Evolutionary conservation across 1,139 yeast genomes (phyloP).

Genomic region (Taphrina flavorubra): DNA sequence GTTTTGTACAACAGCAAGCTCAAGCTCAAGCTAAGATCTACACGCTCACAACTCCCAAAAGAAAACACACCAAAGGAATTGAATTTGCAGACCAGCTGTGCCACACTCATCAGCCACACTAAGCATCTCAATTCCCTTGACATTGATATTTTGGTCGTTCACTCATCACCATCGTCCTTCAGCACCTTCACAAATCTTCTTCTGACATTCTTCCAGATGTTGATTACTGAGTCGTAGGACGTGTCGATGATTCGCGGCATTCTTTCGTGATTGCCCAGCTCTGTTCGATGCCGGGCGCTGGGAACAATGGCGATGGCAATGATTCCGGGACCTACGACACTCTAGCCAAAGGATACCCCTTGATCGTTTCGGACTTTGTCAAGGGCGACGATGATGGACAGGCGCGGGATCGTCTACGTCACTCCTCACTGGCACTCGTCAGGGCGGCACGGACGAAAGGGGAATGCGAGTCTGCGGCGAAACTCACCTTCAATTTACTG

Average conservation of each 20-base stretch:
- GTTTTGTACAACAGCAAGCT: no score
- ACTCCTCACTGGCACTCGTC: conserved; percentile 5
- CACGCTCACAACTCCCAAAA: no score
- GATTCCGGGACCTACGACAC: neutral
- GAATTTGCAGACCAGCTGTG: neutral
- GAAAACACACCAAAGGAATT: neutral
- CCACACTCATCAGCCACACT: conserved; percentile 14
- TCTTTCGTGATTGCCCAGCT: no score
- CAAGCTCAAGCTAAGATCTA: no score
- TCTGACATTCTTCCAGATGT: no score
- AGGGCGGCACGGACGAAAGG: conserved; percentile 1
- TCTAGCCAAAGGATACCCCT: neutral
- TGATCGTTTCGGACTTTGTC: neutral
- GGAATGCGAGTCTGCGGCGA: conserved; percentile 29
- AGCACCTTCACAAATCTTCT: no score
- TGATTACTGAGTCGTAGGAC: no score
- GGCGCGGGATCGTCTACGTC: neutral
- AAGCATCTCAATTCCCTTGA: neutral
- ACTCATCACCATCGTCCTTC: no score
- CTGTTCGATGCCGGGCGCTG: neutral
- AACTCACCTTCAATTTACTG: conserved; percentile 9
- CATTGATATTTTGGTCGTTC: no score
- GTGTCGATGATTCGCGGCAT: no score
- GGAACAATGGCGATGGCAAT: neutral
- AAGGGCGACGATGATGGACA: neutral